A percentile compares a stretch with the other conserved stretches of the same genome.
Evolutionary conservation across 2,329 filamentous ascomycete species (phyloP).

Genomic region (Fusarium sp.): DNA sequence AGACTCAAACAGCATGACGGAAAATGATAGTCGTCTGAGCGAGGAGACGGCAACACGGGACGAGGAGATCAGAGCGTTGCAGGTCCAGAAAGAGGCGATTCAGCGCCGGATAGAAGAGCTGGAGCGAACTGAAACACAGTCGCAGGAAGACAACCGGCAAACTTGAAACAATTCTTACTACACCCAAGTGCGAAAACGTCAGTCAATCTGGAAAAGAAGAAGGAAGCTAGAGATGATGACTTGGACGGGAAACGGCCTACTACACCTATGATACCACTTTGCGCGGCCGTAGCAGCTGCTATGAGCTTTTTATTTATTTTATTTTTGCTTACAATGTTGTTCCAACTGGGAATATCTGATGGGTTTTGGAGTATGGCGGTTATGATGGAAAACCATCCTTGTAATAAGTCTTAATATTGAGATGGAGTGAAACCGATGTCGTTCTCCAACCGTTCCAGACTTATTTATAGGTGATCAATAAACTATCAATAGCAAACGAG

Average conservation of each 20-base stretch:
- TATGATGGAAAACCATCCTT: not conserved
- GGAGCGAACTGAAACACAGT: constrained; percentile 46
- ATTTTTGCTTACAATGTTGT: constrained; percentile 23
- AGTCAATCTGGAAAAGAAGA: constrained; percentile 1
- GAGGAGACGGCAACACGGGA: constrained; percentile 44
- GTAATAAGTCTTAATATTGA: constrained; percentile 9
- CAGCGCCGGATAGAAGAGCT: constrained; percentile 55
- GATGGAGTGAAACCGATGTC: not conserved
- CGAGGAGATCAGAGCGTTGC: constrained; percentile 52
- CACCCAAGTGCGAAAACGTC: constrained; percentile 10
- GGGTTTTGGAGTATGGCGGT: constrained; percentile 19
- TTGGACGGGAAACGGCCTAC: constrained; percentile 44
- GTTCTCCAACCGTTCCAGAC: not conserved
- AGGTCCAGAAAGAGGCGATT: constrained; percentile 54
- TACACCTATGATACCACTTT: constrained; percentile 52
- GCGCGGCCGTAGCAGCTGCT: constrained; percentile 40
- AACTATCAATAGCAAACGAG: not conserved
- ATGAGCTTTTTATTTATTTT: constrained; percentile 29
- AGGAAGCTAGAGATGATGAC: constrained; percentile 34
- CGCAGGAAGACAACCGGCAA: constrained; percentile 18
- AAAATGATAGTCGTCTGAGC: constrained; percentile 43
- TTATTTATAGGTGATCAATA: not conserved
- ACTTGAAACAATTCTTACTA: constrained; percentile 12
- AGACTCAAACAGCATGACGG: constrained; percentile 42
- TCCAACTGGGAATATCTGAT: constrained; percentile 16